Base-by-base conservation (phyloP, 371 early-diverging fungal genomes). In the Rhizopus stolonifer region DNA sequence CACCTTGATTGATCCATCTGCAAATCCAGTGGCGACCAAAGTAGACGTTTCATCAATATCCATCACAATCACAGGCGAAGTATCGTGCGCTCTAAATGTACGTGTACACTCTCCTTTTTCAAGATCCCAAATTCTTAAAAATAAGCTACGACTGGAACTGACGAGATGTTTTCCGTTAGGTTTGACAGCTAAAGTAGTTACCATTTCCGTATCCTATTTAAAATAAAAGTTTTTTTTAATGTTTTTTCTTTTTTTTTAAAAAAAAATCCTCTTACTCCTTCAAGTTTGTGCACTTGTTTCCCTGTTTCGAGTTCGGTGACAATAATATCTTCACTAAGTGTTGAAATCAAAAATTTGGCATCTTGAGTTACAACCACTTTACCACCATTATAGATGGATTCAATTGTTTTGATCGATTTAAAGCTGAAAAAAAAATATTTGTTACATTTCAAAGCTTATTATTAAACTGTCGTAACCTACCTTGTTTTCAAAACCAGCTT, bases 381-480 rank as follows among this genome's bases (percentile, higher is more conserved):
- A 34, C 96, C 96, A 59, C 95, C 95, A n/a, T 95, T 93, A 67
- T 91, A 97, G 43, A 95, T 85, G 38, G 94, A 89, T 62, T 93
- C 92, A 66, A 95, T 90, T 33, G 88, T 86, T 64, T 81, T 79
- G 47, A 82, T 76, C 33, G 85, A 78, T 51, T 87, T 86, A 74
- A 86, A 89, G 64, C 92, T 91, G 38, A 48, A 26, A 13, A 34
- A 32, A 10, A 34, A n/a, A 13, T 33, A 17, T 50, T 14, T 23
- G 14, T 48, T 13, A 10, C 7, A 39, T 23, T 17, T 29, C 13
- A 26, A 19, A 39, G n/a, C 6, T 21, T 31, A 33, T 15, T 21
- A 31, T 48, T 1, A n/a, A n/a, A n/a, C n/a, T n/a, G n/a, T n/a
- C n/a, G n/a, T 15, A 14, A 38, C 19, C 11, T 55, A 60, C 61